Evolutionary conservation across 192 early-diverging fungal species (phyloP), one percentile per base, ranked within the genome.

Genomic region (Phycomyces blakesleeanus): DNA sequence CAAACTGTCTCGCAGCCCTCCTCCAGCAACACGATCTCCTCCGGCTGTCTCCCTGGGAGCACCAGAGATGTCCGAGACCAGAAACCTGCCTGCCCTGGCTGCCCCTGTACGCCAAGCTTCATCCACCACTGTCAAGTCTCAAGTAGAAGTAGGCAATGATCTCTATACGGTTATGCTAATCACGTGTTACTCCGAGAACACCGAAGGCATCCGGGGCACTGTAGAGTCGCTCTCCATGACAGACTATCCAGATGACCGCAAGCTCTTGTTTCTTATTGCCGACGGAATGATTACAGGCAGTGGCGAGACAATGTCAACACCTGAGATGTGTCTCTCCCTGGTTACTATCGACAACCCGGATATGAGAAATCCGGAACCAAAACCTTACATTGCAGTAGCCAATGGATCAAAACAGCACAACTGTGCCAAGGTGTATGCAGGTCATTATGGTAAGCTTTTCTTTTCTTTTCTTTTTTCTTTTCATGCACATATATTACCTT

Each of bases 281-380:
- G 96, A 98, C 69, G 96, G 96, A 63, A 87, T 93, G 29, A 92
- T 98, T 70, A 96, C 83, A 63, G 96, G 96, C 50, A 81, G 75
- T 26, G 88, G 90, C 60, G 84, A 96, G 66, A 82, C 79, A 53
- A 74, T 83, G 58, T 83, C 82, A 7, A 98, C 92, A 12, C 90
- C 90, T 1, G 90, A 94, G 38, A 91, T 90, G 66, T 88, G 90
- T 54, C 56, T 91, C 8, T 83, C 82, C 57, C 80, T 98, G 67
- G 87, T 93, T 66, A 81, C 81, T 57, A 72, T 89, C 58, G 83
- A 81, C 34, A 77, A 81, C 9, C 78, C 75, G 18, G 81, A 81
- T 52, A 81, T 83, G 50, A 76, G 67, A 16, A 80, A 89, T 41
- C 79, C 81, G 12, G 79, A 87, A 65, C 87, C 92, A 14, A 81